Conservation (phyloP, 371 early-diverging fungal species). For the Mucor mucedo region DNA sequence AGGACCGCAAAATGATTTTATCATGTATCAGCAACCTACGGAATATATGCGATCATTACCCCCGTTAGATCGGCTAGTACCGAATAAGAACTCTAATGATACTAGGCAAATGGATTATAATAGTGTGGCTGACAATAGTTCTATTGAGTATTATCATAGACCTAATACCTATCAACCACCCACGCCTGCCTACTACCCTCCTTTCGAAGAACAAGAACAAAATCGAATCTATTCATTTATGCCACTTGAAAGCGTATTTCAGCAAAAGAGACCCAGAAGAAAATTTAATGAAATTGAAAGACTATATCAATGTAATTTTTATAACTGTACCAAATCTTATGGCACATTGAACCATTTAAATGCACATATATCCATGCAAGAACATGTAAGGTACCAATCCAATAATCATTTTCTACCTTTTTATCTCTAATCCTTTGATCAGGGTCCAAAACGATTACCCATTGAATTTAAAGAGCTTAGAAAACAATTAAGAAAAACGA, state of each 20-base stretch:
- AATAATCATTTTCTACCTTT: background rate
- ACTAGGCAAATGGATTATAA: no score
- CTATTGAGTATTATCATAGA: slow-evolving; percentile 11
- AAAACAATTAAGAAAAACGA: slow-evolving; percentile 47
- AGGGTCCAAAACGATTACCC: slow-evolving; percentile 51
- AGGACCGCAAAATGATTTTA: background rate
- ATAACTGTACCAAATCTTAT: slow-evolving; percentile 69
- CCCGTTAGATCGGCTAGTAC: background rate
- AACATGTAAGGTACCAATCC: slow-evolving; percentile 54
- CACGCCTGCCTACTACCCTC: background rate
- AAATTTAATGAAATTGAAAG: slow-evolving; percentile 75
- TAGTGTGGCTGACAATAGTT: background rate
- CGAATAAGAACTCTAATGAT: background rate
- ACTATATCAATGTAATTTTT: slow-evolving; percentile 67
- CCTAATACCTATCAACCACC: slow-evolving; percentile 2
- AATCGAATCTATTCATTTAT: slow-evolving; percentile 65
- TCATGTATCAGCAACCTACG: slow-evolving; percentile 4
- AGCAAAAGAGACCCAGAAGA: slow-evolving; percentile 69
- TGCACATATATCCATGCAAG: slow-evolving; percentile 76
- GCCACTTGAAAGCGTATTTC: slow-evolving; percentile 61
- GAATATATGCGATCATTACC: slow-evolving; percentile 3
- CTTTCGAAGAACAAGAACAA: slow-evolving; percentile 4
- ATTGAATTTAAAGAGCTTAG: slow-evolving; percentile 70
- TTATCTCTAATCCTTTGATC: background rate
- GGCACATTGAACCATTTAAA: slow-evolving; percentile 79